Evolutionary conservation across 129 eudicot species (phyloP), one percentile per base, ranked within the genome.

Genomic region (Logfia minima): DNA sequence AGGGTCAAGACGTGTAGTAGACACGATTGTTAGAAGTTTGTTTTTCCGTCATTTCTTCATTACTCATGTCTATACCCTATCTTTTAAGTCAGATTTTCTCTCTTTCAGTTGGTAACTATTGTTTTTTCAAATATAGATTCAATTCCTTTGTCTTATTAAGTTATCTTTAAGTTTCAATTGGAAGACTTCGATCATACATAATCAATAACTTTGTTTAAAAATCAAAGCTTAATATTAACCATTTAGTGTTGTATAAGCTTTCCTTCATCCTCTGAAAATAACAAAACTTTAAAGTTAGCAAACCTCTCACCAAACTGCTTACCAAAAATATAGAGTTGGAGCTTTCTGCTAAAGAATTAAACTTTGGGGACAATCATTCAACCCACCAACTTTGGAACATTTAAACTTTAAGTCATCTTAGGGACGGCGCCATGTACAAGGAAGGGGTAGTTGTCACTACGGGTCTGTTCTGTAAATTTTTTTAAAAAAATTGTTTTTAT

Each of bases 101-200:
- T 58, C 63, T 58, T 58, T 58, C 11, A 8, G 22, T n/a, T 19
- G 13, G 63, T 19, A 2, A 5, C 19, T 58, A 19, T 58, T 58
- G 63, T 58, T 19, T 18, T 1, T 26, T 58, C 63, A 58, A 58
- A 58, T 8, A 6, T 58, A 18, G 26, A 58, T 48, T 4, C 55
- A 14, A 48, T 14, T 48, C 18, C 55, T 48, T 48, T 13, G 3
- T 48, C 17, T 48, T 11, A 48, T 56, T 67, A 8, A 19, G 39
- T 67, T 18, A 34, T 21, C 52, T 67, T 67, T 67, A 67, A 67
- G 72, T 17, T 67, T 67, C 72, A 67, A 9, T 19, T n/a, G 31
- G 28, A 37, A 19, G 8, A n/a, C 72, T 67, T 67, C 13, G 39
- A 67, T 35, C 55, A 67, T 4, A 67, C 41, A 35, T 28, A 66